These are phyloP conservation scores for Wickerhamiella kurtzmanii DNA, from an alignment of 805 yeast species.

Conservation along the genomic window DNA sequence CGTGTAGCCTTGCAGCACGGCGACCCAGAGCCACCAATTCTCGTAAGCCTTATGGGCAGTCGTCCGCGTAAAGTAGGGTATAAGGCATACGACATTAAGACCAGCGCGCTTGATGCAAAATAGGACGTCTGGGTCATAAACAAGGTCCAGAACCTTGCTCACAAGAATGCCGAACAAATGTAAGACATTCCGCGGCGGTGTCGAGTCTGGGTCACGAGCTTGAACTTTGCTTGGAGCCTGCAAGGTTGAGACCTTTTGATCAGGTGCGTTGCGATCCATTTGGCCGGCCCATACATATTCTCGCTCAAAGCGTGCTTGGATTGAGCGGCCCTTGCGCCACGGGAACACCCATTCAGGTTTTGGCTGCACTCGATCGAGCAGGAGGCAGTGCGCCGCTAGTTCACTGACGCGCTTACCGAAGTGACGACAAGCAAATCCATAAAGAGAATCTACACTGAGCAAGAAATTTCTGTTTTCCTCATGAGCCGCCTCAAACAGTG, in stretches of 20 bases:
- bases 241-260: conserved; percentile 9
- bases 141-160: not conserved
- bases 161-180: conserved; percentile 18
- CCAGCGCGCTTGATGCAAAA: conserved; percentile 21
- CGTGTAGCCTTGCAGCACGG: conserved; percentile 23
- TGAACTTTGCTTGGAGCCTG: conserved; percentile 12
- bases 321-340: not conserved
- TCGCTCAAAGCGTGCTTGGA: not conserved
- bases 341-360: conserved; percentile 12
- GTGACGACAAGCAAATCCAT: conserved; percentile 10
- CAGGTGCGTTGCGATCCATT: conserved; percentile 5
- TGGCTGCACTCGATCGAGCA: conserved; percentile 12
- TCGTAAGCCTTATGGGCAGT: conserved; percentile 17
- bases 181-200: conserved; percentile 21
- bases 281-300: not conserved
- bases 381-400: conserved; percentile 14
- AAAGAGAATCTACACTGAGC: conserved; percentile 9
- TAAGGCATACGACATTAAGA: conserved; percentile 15
- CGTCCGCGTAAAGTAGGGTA: conserved; percentile 20
- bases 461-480: not conserved
- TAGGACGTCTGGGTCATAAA: conserved; percentile 13
- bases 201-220: conserved; percentile 22
- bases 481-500: not conserved
- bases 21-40: conserved; percentile 23
- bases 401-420: conserved; percentile 10